Base-by-base conservation (phyloP, 164 flowering plant genomes). In the Aristolochia contorta region DNA sequence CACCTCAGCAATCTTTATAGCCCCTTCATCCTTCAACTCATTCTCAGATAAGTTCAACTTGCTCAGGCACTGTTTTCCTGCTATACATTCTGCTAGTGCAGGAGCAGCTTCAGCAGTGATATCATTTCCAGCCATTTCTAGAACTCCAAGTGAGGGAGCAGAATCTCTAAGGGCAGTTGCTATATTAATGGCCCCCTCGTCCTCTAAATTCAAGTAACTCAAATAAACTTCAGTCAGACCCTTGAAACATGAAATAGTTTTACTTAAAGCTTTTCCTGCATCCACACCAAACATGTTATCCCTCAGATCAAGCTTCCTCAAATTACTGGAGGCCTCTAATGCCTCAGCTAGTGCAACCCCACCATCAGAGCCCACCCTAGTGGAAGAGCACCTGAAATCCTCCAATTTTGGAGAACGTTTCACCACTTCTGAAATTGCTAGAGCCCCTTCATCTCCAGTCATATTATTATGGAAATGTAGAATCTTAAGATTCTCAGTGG, bases 361-460 rank as follows among this genome's bases (percentile, higher is more conserved):
- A 32, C 99, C 97, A 57, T 86, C 91, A 18, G 84, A 70, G 13
- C 70, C 97, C 21, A 94, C 82, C 76, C 99, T 82, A 41, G 96
- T 86, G 56, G 93, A 85, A 18, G 99, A 94, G 80, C 97, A 94
- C 20, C 91, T 78, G 47, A 91, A 94, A 72, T 88, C 89, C 72
- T 88, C 96, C 71, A 93, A 69, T 27, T 63, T 47, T 16, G 88
- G 85, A 60, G 91, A 84, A 6, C 70, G 78, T 67, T 69, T 78
- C 53, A 91, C 84, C 65, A 91, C 67, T 72, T 89, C 80, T 57
- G 97, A 69, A 62, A 91, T 84, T 30, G 92, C 81, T 54, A 76
- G 13, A 12, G 97, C 97, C 25, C 97, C 97, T 52, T 91, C 89
- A 73, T 91, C 97, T 48, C 94, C 97, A 0, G 94, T 91, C 97